These are phyloP conservation scores for Spergularia azorica DNA, from an alignment of 179 eudicot genomes.

Conservation along the genomic window DNA sequence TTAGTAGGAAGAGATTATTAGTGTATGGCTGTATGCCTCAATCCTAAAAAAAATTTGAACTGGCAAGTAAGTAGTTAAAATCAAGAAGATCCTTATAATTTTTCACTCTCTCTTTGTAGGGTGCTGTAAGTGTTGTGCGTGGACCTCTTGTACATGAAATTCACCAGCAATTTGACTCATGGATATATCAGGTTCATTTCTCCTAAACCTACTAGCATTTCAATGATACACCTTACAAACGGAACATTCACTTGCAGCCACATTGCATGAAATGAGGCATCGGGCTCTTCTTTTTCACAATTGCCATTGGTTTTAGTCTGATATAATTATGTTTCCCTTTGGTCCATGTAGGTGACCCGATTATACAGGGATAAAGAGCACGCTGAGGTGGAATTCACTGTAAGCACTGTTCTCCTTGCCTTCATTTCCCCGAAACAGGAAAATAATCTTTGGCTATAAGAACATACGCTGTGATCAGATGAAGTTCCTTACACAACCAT, in stretches of 20 bases:
- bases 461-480: neutral
- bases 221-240: neutral
- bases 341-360: conserved; percentile 56
- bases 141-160: conserved; percentile 86
- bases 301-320: neutral
- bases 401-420: conserved; percentile 30
- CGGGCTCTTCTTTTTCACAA: too few species aligned
- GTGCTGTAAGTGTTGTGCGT: conserved; percentile 56
- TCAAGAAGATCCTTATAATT: too few species aligned
- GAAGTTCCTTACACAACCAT: conserved; percentile 7
- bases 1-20: neutral
- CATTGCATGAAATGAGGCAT: too few species aligned
- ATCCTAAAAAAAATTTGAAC: too few species aligned
- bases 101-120: conserved; percentile 34
- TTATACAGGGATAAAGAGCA: conserved; percentile 81
- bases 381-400: conserved; percentile 88
- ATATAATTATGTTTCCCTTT: neutral
- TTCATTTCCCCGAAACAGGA: neutral
- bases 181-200: conserved; percentile 77
- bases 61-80: too few species aligned
- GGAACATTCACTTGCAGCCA: too few species aligned
- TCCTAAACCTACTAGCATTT: neutral
- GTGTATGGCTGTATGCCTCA: neutral
- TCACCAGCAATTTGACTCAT: conserved; percentile 69
- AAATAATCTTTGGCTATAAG: neutral